A percentile compares a stretch with the other conserved stretches of the same genome.
Conservation (phyloP, 805 yeast species). For the Hyphopichia homilentoma region DNA sequence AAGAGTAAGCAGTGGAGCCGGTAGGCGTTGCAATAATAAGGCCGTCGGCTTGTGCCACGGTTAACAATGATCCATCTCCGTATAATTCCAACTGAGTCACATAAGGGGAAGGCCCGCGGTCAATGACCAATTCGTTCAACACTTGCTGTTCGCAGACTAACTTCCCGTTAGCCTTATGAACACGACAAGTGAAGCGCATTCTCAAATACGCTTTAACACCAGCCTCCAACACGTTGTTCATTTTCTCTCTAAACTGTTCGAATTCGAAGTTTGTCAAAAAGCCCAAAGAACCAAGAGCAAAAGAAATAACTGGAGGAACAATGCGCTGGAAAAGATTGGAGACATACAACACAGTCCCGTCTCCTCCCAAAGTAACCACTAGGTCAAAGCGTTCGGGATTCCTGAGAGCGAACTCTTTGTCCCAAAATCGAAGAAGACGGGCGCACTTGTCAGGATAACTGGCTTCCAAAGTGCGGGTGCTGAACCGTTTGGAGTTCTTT, state of each 20-base stretch:
- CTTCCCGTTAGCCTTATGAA: constrained; percentile 49
- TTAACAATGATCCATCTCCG: constrained; percentile 80
- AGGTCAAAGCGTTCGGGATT: constrained; percentile 42
- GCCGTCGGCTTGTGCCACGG: constrained; percentile 94
- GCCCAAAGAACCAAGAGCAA: constrained; percentile 42
- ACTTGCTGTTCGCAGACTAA: constrained; percentile 69
- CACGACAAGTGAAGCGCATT: constrained; percentile 84
- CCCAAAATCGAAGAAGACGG: constrained; percentile 64
- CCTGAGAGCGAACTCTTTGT: constrained; percentile 46
- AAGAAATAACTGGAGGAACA: constrained; percentile 46
- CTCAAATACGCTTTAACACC: constrained; percentile 77
- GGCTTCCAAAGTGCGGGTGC: constrained; percentile 47
- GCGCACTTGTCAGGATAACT: constrained; percentile 33
- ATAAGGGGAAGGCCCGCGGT: constrained; percentile 91
- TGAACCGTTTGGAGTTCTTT: constrained; percentile 59
- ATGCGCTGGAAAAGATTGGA: constrained; percentile 41
- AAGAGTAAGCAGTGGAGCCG: constrained; percentile 93
- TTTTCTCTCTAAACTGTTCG: constrained; percentile 60
- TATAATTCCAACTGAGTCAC: constrained; percentile 85
- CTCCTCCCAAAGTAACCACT: constrained; percentile 44
- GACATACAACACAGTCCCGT: constrained; percentile 43
- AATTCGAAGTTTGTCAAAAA: constrained; percentile 73
- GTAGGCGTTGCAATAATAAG: constrained; percentile 91
- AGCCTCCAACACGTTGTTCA: constrained; percentile 55
- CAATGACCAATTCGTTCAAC: constrained; percentile 84